phyloP scores from a whole-genome alignment of 495 filamentous ascomycete genomes.

The Xylaria cubensis region DNA sequence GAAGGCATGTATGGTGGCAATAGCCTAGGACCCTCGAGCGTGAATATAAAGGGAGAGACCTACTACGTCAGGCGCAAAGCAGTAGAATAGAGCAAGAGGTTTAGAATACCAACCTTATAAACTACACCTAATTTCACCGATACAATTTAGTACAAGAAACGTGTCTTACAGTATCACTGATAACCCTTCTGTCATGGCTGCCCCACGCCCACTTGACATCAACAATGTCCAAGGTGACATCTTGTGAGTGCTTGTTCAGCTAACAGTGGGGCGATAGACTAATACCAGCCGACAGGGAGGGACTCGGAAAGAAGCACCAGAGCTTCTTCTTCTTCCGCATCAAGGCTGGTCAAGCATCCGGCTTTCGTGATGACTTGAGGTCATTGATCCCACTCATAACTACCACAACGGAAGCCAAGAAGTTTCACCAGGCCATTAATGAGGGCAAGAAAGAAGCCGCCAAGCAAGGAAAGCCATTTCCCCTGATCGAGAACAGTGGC shows the following conservation, averaged over 20 bases:
- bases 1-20: background rate
- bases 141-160: background rate
- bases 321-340: conserved; percentile 45
- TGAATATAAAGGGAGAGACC: conserved; percentile 8
- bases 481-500: conserved; percentile 22
- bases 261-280: background rate
- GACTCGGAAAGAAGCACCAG: conserved; percentile 46
- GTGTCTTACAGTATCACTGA: background rate
- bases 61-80: background rate
- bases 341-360: conserved; percentile 25
- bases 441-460: conserved; percentile 20
- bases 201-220: conserved; percentile 19
- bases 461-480: conserved; percentile 4
- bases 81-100: background rate
- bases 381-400: conserved; percentile 39
- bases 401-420: conserved; percentile 31
- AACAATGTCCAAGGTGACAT: conserved; percentile 31
- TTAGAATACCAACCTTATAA: background rate
- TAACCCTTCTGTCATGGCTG: background rate
- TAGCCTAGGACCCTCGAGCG: background rate
- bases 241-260: background rate
- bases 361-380: conserved; percentile 39
- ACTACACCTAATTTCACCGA: background rate
- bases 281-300: conserved; percentile 30
- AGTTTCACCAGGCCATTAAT: conserved; percentile 24